Evolutionary conservation across 257 asterid species (phyloP), one percentile per base, ranked within the genome.

Genomic region (Solanum acaule): DNA sequence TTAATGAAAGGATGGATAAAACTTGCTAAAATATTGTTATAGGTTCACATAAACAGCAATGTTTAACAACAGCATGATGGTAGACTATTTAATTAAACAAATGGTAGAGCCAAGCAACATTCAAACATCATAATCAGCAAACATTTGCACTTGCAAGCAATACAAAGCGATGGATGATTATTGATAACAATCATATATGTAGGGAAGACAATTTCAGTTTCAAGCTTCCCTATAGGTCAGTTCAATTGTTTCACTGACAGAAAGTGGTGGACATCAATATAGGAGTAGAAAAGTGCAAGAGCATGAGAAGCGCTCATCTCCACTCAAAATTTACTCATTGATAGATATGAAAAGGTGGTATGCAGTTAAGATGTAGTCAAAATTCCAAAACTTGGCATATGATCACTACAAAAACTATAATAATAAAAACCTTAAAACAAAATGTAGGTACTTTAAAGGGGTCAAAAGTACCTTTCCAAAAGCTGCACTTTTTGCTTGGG

Each of bases 401-500:
- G 20, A 82, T 49, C 86, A 29, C 22, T 6, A 49, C 12, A 29
- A 52, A 16, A 34, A 76, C 22, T 42, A 87, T 35, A 16, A 56
- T 37, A 14, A 33, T 52, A 23, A 52, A 52, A 52, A 75, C 27
- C 77, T 23, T 5, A 73, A 86, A 87, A 49, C 23, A 18, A 70
- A 67, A 75, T 31, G n/a, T 20, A 84, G 63, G 75, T 10, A 70
- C 13, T 76, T 46, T 33, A 85, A 73, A 77, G 70, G 85, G 86
- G 22, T 4, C 59, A 59, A 14, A 31, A 82, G 15, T 81, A 93
- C 99, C 98, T 95, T 88, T 97, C 99, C 92, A 96, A 88, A 87
- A 94, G 94, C 91, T 94, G 98, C 90, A 96, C 89, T 87, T 96
- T 97, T 86, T 96, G 99, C 93, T 92, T 95, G 38, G 99, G 99